Percentiles rank a stretch among this genome's conserved stretches.
These are phyloP conservation scores for Agrostemma githago DNA, from an alignment of 148 eudicot genomes.

Conservation along the genomic window DNA sequence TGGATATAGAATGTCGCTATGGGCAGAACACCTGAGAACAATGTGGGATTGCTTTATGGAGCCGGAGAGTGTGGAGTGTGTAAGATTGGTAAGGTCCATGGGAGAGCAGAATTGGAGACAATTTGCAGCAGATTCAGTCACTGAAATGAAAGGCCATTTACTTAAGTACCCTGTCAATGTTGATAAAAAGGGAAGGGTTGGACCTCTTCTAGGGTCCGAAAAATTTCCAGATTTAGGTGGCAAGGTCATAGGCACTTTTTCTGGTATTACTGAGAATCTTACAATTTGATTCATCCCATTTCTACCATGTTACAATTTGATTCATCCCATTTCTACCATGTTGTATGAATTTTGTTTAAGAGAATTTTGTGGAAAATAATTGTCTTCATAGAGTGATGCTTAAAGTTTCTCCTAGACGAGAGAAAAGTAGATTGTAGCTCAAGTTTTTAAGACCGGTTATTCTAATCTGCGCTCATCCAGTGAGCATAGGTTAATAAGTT, in stretches of 20 bases:
- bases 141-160: constrained; percentile 65
- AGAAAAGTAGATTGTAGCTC: too few relatives aligned
- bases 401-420: too few relatives aligned
- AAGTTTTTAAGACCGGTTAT: too few relatives aligned
- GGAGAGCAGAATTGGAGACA: constrained; percentile 69
- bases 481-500: too few relatives aligned
- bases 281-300: constrained; percentile 41
- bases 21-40: constrained; percentile 80
- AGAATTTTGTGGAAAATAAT: too few relatives aligned
- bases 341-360: too few relatives aligned
- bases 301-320: constrained; percentile 55
- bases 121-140: constrained; percentile 50
- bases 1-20: constrained; percentile 82
- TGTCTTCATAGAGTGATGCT: too few relatives aligned
- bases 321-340: background rate
- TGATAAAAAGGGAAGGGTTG: constrained; percentile 61
- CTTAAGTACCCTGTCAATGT: constrained; percentile 81
- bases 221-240: constrained; percentile 81
- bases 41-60: constrained; percentile 43
- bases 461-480: too few relatives aligned
- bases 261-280: constrained; percentile 66
- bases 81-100: constrained; percentile 48
- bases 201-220: constrained; percentile 60
- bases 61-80: constrained; percentile 70
- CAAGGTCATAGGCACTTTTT: constrained; percentile 56